Evolutionary conservation across 805 yeast genomes (phyloP).

Genomic region (Clavispora fructus): DNA sequence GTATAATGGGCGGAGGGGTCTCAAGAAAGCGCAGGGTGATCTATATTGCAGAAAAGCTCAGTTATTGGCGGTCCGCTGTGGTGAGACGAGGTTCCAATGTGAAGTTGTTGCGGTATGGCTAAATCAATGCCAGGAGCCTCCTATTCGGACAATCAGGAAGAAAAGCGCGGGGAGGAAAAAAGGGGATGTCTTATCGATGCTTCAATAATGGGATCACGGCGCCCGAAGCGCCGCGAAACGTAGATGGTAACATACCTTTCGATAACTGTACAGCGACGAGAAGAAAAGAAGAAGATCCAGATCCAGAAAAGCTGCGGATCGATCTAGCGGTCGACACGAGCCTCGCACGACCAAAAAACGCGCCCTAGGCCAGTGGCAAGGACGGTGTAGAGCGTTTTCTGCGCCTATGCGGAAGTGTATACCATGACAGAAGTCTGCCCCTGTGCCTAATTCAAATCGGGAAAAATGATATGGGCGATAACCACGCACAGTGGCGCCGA

Average conservation of each 20-base stretch:
- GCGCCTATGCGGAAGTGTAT: neutral
- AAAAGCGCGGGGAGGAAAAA: neutral
- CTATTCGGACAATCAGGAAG: neutral
- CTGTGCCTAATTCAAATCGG: too few relatives aligned
- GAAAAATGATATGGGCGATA: too few relatives aligned
- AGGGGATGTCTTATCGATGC: neutral
- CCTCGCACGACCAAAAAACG: slow-evolving; percentile 2
- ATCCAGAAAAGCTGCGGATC: neutral
- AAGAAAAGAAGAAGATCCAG: slow-evolving; percentile 8
- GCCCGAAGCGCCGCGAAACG: neutral
- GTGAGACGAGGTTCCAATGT: too few relatives aligned
- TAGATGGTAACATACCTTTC: slow-evolving; percentile 15
- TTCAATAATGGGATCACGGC: neutral
- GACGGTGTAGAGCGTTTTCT: neutral
- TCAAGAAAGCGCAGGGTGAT: too few relatives aligned
- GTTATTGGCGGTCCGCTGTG: too few relatives aligned
- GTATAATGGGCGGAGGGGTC: too few relatives aligned
- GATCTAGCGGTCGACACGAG: slow-evolving; percentile 1
- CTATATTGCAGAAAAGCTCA: too few relatives aligned
- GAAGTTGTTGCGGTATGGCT: neutral
- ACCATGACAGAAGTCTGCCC: neutral
- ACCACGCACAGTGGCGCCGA: too few relatives aligned
- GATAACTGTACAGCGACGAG: slow-evolving; percentile 17
- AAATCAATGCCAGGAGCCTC: neutral
- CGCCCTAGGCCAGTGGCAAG: neutral